Base-by-base conservation (phyloP, 768 basidiomycete species). In the Pleurotus pulmonarius region DNA sequence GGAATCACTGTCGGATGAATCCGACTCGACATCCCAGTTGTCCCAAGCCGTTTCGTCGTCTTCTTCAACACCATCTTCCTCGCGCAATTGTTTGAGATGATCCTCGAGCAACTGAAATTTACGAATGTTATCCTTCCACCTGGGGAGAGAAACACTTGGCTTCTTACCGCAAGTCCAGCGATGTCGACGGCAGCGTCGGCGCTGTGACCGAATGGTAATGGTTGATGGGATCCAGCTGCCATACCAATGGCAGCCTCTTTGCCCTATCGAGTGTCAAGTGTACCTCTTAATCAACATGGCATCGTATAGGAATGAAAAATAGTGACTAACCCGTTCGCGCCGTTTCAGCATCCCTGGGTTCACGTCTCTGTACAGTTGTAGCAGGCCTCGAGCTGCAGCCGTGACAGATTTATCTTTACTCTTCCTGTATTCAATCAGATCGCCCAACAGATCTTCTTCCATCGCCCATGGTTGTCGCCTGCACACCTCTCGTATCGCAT, bases 381-480 rank as follows among this genome's bases (percentile, higher is more conserved):
- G 71, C 46, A 99, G 67, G 12, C 94, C 91, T 24, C 97, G 78
- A 2, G 92, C 87, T 45, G 91, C 94, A n/a, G 91, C 84, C 5
- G 88, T 87, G 43, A 97, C 94, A 1, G 88, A 82, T 75, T 98
- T 98, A 71, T 98, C 97, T 63, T 87, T 84, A 64, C 93, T 95
- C 75, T 97, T 98, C 67, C 87, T 80, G 69, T 99, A 99, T 71
- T 94, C 95, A 51, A 98, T 83, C 60, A 99, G 70, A 72, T 99
- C 97, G 3, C 89, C 86, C 4, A 99, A 75, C 22, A 98, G 70
- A 64, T 98, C 96, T 61, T 93, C 92, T 61, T 96, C 93, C 89
- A 99, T 98, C 54, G 90, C 86, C 92, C 94, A 95, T 3, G 96
- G 93, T 67, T 99, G 97, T 39, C 96, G 72, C 29, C 90, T 72